Evolutionary conservation across 805 yeast species (phyloP), one percentile per base, ranked within the genome.

Genomic region (Candida insectalens): DNA sequence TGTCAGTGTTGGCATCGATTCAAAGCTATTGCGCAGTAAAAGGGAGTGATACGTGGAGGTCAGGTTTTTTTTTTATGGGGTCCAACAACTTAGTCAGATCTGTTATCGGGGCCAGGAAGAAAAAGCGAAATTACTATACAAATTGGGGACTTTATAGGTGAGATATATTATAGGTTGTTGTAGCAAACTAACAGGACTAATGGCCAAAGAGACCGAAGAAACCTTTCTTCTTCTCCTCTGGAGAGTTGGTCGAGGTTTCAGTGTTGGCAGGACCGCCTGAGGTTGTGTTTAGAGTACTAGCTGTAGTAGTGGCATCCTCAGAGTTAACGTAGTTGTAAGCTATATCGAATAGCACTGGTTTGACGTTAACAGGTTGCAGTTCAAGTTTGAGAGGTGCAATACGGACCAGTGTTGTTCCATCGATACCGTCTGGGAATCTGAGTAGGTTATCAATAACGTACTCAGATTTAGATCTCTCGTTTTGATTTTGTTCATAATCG

Each of bases 281-380:
- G 19, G n/a, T 30, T 15, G 6, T 13, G n/a, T 27, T 15, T 25
- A 40, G 35, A 38, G 18, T 38, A 21, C 23, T 21, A 12, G 23
- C 7, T 21, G n/a, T n/a, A 22, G 36, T 37, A 20, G 47, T 47
- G 8, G 27, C 46, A n/a, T 42, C 46, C n/a, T 59, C 62, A 47
- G 76, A 77, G 23, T 67, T 64, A 34, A 88, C 69, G 50, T 83
- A 87, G 53, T 87, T 88, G 63, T 67, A 88, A 0, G 94, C 97
- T 43, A 84, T 65, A 53, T 89, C 98, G 48, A 85, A 92, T 48
- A 88, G 69, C 7, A 87, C 94, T 0, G 98, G 96, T 57, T 92
- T 89, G 37, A 79, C 72, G 34, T 76, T 68, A 2, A 83, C 73
- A 1, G 94, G 82, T 41, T 59, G 62, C 27, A 85, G 32, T n/a